Conservation (phyloP, 352 stramenopile species). For the Phytophthora cajani region DNA sequence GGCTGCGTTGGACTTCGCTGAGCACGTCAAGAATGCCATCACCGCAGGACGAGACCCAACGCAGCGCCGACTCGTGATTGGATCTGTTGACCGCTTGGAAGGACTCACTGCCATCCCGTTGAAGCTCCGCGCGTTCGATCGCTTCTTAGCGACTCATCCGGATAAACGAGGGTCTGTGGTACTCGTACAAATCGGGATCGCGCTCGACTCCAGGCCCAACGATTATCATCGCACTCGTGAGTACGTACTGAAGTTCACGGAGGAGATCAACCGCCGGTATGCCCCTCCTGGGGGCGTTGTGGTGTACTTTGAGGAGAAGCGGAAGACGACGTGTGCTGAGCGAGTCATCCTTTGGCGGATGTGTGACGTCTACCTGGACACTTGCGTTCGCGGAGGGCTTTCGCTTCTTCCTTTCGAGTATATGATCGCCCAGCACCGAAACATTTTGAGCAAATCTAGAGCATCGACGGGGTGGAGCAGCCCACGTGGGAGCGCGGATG, state of each 20-base stretch:
- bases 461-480: conserved; percentile 36
- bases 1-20: conserved; percentile 33
- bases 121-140: conserved; percentile 96
- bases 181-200: conserved; percentile 79
- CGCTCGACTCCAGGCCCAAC: conserved; percentile 81
- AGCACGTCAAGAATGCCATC: conserved; percentile 54
- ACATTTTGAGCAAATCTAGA: conserved; percentile 46
- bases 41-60: conserved; percentile 22
- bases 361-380: conserved; percentile 77
- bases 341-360: conserved; percentile 74
- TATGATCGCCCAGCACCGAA: conserved; percentile 68
- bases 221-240: conserved; percentile 94
- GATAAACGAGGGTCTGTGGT: conserved; percentile 72
- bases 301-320: conserved; percentile 78
- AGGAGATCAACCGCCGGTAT: conserved; percentile 92
- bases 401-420: conserved; percentile 84
- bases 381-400: conserved; percentile 67
- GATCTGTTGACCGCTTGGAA: conserved; percentile 95
- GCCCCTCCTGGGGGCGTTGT: conserved; percentile 57
- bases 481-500: conserved; percentile 24
- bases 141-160: conserved; percentile 93
- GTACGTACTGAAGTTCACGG: conserved; percentile 91
- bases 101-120: conserved; percentile 96
- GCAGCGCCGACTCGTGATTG: conserved; percentile 71
- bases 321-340: conserved; percentile 70